phyloP scores from a whole-genome alignment of 148 eudicot genomes.

The Chenopodium formosanum region DNA sequence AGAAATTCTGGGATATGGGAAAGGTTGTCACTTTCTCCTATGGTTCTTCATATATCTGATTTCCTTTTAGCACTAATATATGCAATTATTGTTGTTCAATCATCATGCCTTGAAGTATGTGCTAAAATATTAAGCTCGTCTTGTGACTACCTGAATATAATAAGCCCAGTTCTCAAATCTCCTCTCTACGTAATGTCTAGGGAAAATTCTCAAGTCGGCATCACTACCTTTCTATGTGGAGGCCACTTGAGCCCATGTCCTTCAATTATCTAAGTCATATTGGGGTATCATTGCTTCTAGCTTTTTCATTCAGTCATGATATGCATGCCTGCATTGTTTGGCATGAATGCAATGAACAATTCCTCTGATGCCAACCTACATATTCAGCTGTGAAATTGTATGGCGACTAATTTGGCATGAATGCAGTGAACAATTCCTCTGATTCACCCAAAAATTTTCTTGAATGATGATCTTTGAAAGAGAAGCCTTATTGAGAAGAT shows the following conservation, averaged over 20 bases:
- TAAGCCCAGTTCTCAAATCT: neutral
- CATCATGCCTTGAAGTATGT: neutral
- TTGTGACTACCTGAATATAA: neutral
- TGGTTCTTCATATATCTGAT: neutral
- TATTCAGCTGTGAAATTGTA: neutral
- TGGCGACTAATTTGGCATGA: neutral
- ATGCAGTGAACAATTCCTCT: neutral
- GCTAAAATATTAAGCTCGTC: neutral
- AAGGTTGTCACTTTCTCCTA: slow-evolving; percentile 46
- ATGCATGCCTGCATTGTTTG: neutral
- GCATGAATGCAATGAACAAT: too few species aligned
- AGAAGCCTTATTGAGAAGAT: neutral
- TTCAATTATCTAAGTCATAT: neutral
- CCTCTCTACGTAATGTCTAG: neutral
- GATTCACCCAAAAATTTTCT: neutral
- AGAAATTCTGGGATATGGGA: slow-evolving; percentile 70
- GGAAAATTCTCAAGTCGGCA: neutral
- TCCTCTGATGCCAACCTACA: neutral
- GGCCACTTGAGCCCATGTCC: neutral
- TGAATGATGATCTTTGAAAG: neutral
- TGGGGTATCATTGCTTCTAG: neutral
- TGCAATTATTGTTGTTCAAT: neutral
- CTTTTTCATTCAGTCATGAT: neutral
- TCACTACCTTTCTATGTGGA: neutral
- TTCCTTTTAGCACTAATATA: neutral